Percentiles rank a stretch among this genome's conserved stretches.
Evolutionary conservation across 2,329 filamentous ascomycete genomes (phyloP).

Genomic region (Tolypocladium endophyticum): DNA sequence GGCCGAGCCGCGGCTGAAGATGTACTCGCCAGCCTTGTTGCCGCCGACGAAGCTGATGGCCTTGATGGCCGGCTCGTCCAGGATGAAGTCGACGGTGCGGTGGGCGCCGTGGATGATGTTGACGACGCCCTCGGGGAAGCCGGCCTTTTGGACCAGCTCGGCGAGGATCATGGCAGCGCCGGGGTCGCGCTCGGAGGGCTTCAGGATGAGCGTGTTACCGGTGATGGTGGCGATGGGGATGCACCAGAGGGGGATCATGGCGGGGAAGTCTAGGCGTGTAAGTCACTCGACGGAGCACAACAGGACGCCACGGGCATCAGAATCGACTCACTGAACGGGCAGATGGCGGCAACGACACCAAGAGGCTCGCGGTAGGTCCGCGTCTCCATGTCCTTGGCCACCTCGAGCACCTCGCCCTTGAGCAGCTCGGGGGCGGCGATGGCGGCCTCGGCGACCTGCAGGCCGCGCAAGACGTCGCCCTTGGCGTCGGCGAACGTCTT

Average conservation of each 20-base stretch:
- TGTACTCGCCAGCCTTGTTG: constrained; percentile 85
- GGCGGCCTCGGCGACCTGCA: constrained; percentile 78
- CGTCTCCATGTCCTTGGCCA: constrained; percentile 85
- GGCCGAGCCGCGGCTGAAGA: constrained; percentile 66
- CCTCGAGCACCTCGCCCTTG: constrained; percentile 75
- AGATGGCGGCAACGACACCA: constrained; percentile 74
- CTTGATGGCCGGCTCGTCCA: constrained; percentile 78
- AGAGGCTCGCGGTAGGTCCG: constrained; percentile 72
- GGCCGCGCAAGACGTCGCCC: constrained; percentile 70
- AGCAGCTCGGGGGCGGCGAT: constrained; percentile 72
- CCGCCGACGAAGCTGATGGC: constrained; percentile 78
- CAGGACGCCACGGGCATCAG: not conserved
- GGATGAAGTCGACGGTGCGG: constrained; percentile 74
- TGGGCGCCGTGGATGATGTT: constrained; percentile 77
- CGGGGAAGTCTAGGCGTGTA: constrained; percentile 58
- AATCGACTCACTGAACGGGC: constrained; percentile 60
- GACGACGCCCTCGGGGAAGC: constrained; percentile 71
- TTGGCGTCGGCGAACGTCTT: constrained; percentile 79
- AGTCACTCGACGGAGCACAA: not conserved
- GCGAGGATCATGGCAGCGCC: constrained; percentile 79
- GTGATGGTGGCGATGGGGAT: constrained; percentile 78
- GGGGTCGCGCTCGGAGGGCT: constrained; percentile 78
- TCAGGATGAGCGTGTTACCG: constrained; percentile 75
- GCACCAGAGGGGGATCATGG: constrained; percentile 89
- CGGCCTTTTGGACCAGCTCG: constrained; percentile 68